These are phyloP conservation scores for Didymellaceae sp. DNA, from an alignment of 2,329 filamentous ascomycete genomes.

Conservation along the genomic window DNA sequence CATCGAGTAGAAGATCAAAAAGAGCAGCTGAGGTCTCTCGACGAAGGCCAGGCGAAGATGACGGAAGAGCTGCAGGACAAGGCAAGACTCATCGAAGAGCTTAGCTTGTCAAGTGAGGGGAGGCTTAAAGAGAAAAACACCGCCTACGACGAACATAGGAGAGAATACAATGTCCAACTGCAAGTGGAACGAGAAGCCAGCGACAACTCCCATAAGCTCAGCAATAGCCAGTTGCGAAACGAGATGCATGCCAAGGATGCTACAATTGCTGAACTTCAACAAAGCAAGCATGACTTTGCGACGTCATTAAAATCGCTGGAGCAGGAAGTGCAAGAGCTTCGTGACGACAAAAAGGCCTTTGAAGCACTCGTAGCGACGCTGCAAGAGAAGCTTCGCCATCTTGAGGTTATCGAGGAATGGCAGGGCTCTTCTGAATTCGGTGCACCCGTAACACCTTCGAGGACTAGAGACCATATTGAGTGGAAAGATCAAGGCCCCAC, in stretches of 20 bases:
- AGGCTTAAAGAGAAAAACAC: constrained; percentile 29
- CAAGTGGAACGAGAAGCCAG: constrained; percentile 15
- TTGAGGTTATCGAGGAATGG: constrained; percentile 37
- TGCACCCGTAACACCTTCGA: constrained; percentile 12
- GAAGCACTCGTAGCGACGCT: constrained; percentile 39
- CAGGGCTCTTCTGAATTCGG: constrained; percentile 17
- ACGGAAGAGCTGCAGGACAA: constrained; percentile 34
- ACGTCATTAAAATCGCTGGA: constrained; percentile 36
- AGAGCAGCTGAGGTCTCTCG: constrained; percentile 32
- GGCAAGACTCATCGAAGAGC: constrained; percentile 36
- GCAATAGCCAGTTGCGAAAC: constrained; percentile 17
- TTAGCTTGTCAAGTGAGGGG: constrained; percentile 29
- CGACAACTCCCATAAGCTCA: constrained; percentile 15
- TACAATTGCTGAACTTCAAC: constrained; percentile 36
- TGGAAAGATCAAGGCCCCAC: constrained; percentile 19
- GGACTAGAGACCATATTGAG: constrained; percentile 16
- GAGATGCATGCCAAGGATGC: constrained; percentile 36
- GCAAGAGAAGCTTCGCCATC: constrained; percentile 37
- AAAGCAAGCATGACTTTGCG: constrained; percentile 32
- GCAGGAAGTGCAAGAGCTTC: constrained; percentile 35
- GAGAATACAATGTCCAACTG: constrained; percentile 25
- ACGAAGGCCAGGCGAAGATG: constrained; percentile 31
- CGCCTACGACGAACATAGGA: constrained; percentile 30
- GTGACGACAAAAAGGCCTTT: constrained; percentile 42
- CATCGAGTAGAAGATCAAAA: constrained; percentile 34